These are phyloP conservation scores for Aspergillus arachidicola DNA, from an alignment of 2,329 filamentous ascomycete species.

Conservation along the genomic window DNA sequence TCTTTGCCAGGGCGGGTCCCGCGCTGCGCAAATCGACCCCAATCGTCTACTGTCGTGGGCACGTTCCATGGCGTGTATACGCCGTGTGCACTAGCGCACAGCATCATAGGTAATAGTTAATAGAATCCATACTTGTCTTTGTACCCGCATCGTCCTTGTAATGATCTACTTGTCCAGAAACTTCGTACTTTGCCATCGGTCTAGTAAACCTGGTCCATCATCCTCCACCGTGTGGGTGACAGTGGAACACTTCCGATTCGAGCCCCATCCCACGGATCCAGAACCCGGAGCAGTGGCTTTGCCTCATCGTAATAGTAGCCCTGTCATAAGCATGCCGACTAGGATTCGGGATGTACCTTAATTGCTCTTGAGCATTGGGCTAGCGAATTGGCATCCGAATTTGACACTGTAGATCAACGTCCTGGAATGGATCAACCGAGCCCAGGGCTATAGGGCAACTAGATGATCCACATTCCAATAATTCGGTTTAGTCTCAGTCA, in stretches of 20 bases:
- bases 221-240: background rate
- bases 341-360: background rate
- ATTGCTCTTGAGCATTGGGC: background rate
- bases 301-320: background rate
- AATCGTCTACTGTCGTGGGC: constrained; percentile 26
- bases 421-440: background rate
- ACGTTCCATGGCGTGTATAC: constrained; percentile 22
- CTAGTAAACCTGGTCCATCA: background rate
- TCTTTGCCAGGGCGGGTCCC: constrained; percentile 23
- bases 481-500: background rate
- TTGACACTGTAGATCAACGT: background rate
- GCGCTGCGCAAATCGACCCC: constrained; percentile 26
- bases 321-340: background rate
- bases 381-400: background rate
- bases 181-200: background rate
- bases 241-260: background rate
- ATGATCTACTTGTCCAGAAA: background rate
- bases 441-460: background rate
- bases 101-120: constrained; percentile 42
- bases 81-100: constrained; percentile 24
- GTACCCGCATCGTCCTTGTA: background rate
- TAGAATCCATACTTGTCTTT: constrained; percentile 33
- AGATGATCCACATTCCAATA: background rate
- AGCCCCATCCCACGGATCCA: background rate
- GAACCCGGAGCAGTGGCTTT: background rate